A percentile compares a stretch with the other conserved stretches of the same genome.
phyloP scores from a whole-genome alignment of 352 stramenopile genomes.

The Globisporangium barbulae region DNA sequence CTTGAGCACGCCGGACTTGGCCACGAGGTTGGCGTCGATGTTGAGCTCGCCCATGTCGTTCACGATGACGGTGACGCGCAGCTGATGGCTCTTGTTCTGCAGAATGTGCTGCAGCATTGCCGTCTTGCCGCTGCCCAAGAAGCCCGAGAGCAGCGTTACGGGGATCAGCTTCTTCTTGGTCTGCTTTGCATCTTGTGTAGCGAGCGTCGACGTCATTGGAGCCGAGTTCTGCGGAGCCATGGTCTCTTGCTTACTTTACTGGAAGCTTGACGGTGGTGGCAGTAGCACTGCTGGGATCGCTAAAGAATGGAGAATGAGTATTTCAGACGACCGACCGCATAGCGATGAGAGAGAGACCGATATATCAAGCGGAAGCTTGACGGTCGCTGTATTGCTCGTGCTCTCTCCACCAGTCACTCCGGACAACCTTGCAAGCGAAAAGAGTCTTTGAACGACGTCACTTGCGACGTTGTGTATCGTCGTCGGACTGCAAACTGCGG shows the following conservation, averaged over 20 bases:
- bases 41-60: constrained; percentile 92
- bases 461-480: too few relatives aligned
- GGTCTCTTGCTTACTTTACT: background rate
- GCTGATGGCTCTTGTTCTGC: constrained; percentile 66
- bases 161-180: constrained; percentile 50
- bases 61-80: constrained; percentile 84
- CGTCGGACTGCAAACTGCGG: too few relatives aligned
- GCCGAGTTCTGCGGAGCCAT: constrained; percentile 5
- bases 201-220: background rate
- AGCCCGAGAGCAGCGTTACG: constrained; percentile 92
- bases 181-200: background rate
- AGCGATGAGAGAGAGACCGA: background rate
- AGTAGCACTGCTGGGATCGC: background rate
- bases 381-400: background rate
- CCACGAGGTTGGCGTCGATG: constrained; percentile 80
- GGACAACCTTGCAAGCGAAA: background rate
- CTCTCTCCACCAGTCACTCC: background rate
- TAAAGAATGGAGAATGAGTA: background rate
- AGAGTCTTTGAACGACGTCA: too few relatives aligned
- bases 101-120: constrained; percentile 92
- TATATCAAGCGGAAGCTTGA: background rate
- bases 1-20: constrained; percentile 51
- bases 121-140: constrained; percentile 95
- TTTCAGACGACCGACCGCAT: background rate
- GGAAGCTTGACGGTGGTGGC: background rate